phyloP scores from a whole-genome alignment of 371 early-diverging fungal genomes.

The Pancytospora philotis region DNA sequence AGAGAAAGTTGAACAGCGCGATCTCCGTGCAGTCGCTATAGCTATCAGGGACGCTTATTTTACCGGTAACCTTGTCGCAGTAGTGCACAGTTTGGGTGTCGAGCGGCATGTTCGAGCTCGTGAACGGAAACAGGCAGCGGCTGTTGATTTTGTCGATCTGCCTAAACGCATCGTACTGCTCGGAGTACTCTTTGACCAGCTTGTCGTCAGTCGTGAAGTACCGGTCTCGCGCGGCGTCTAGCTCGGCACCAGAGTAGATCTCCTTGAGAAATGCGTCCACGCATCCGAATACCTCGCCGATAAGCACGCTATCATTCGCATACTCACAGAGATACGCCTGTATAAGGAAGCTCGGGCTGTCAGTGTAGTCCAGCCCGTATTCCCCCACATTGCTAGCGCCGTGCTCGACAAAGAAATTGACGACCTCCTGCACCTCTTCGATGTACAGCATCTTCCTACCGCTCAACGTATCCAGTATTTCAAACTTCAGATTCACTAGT shows the following conservation, averaged over 20 bases:
- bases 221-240: background rate
- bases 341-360: background rate
- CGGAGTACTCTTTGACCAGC: background rate
- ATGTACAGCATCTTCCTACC: background rate
- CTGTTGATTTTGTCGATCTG: background rate
- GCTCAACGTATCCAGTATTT: too few relatives aligned
- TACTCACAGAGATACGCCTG: background rate
- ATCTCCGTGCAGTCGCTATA: background rate
- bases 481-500: too few relatives aligned
- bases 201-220: background rate
- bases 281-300: too few relatives aligned
- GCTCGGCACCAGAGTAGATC: background rate
- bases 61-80: background rate
- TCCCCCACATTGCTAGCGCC: background rate
- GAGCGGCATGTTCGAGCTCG: background rate
- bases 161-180: background rate
- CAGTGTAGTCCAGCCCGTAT: background rate
- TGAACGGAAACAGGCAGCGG: background rate
- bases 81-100: background rate
- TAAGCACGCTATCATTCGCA: background rate
- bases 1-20: background rate
- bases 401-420: background rate
- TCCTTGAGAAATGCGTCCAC: background rate
- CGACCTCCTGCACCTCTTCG: background rate
- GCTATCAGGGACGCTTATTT: background rate